phyloP scores from a whole-genome alignment of 345 rosid genomes.

The Hypericum perforatum region DNA sequence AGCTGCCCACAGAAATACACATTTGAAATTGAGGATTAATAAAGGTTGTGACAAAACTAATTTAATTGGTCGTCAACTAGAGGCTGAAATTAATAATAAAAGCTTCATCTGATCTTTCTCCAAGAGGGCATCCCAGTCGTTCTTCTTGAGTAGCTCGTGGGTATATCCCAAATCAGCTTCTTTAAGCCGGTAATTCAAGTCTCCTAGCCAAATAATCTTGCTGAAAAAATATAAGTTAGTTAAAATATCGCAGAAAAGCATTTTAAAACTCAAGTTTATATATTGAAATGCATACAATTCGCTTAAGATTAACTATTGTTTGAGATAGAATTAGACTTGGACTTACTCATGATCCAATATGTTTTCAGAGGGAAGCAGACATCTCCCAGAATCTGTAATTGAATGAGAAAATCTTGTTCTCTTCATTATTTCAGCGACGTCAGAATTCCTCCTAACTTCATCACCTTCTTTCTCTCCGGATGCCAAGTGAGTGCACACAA shows the following conservation, averaged over 20 bases:
- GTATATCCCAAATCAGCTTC: slow-evolving; percentile 34
- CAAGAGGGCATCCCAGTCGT: slow-evolving; percentile 76
- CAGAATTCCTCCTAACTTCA: slow-evolving; percentile 65
- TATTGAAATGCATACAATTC: no score
- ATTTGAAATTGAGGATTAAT: no score
- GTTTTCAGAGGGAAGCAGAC: slow-evolving; percentile 29
- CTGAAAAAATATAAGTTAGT: slow-evolving; percentile 22
- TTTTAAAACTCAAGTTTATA: not conserved
- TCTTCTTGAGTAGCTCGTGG: slow-evolving; percentile 38
- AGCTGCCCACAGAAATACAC: slow-evolving; percentile 29
- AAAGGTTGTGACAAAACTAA: not conserved
- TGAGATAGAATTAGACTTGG: not conserved
- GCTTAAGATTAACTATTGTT: no score
- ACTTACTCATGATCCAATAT: slow-evolving; percentile 85
- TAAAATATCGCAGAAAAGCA: not conserved
- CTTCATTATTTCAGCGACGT: slow-evolving; percentile 69
- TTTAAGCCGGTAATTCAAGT: slow-evolving; percentile 75
- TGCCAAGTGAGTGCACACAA: slow-evolving; percentile 80
- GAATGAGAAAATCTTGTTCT: slow-evolving; percentile 63
- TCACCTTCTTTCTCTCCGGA: slow-evolving; percentile 95
- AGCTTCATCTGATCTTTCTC: slow-evolving; percentile 69
- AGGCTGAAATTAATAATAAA: not conserved
- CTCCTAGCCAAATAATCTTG: slow-evolving; percentile 88
- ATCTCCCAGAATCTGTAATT: slow-evolving; percentile 17
- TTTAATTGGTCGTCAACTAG: not conserved